phyloP scores from a whole-genome alignment of 306 rosid species.

The Sindora glabra region DNA sequence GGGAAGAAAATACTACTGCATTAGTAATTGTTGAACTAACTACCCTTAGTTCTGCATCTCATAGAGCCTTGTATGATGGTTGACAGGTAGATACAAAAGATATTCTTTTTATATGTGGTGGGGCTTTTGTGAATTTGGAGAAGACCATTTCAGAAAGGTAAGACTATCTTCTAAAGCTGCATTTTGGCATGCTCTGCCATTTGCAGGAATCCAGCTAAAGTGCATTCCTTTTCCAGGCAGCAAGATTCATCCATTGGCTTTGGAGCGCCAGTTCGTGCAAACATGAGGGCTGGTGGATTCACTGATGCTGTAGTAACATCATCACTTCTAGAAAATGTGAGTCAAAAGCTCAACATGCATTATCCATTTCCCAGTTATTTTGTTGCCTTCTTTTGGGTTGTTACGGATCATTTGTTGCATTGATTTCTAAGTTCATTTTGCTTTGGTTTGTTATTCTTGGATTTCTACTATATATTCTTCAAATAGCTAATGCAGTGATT shows the following conservation, averaged over 20 bases:
- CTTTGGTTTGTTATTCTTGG: not conserved
- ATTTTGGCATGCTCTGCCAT: not conserved
- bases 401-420: not conserved
- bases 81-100: slow-evolving; percentile 56
- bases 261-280: slow-evolving; percentile 66
- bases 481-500: slow-evolving; percentile 5
- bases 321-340: slow-evolving; percentile 57
- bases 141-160: slow-evolving; percentile 67
- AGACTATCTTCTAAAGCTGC: slow-evolving; percentile 3
- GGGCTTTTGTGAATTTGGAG: slow-evolving; percentile 68
- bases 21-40: no score
- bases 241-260: slow-evolving; percentile 81
- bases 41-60: not conserved
- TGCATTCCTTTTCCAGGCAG: slow-evolving; percentile 26
- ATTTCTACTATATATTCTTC: not conserved
- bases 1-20: no score
- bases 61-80: slow-evolving; percentile 1
- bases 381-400: not conserved
- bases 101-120: slow-evolving; percentile 71
- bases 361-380: not conserved
- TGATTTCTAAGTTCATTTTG: not conserved
- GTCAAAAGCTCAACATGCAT: slow-evolving; percentile 4
- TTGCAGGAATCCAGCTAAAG: not conserved
- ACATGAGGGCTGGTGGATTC: slow-evolving; percentile 39
- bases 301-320: slow-evolving; percentile 46